Evolutionary conservation across 495 filamentous ascomycete genomes (phyloP), one percentile per base, ranked within the genome.

Genomic region (Terfezia claveryi): DNA sequence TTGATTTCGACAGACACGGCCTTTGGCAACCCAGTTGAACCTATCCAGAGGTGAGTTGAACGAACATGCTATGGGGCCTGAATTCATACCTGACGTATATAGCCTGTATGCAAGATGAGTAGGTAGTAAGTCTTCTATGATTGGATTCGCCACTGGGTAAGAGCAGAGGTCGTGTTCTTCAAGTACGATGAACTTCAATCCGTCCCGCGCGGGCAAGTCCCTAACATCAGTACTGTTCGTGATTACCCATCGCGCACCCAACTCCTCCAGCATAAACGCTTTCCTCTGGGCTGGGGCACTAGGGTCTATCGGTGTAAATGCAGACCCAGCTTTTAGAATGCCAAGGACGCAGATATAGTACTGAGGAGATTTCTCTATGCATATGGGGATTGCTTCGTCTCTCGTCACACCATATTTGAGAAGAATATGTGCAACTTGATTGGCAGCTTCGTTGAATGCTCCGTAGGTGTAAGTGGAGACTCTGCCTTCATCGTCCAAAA

Each of bases 261-360:
- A 54, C 27, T 71, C 68, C 17, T 61, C 52, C 12, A 70, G 54
- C 67, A 71, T 71, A 49, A 68, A 69, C 37, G 46, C 14, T 51
- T 69, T 70, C 20, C 68, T 53, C 16, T 62, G 62, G 1, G 54
- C 52, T 32, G 68, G 68, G 2, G 68, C 54, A 20, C 57, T 61
- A 11, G 67, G 67, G 59, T 69, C 64, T 23, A 71, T 60, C 1
- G 68, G 68, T 0, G 68, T 62, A 36, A 71, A 71, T 1, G 68
- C 68, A 17, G 61, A 64, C n/a, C 69, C 69, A 37, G 69, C 66
- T 57, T 71, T 71, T 16, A 71, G 55, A 49, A 61, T 63, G 14
- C 66, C 72, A 10, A 71, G 59, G 23, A 71, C 58, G 51, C 65
- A 63, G 41, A 69, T 68, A 54, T 71, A 71, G 53, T 65, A 71